phyloP scores from a whole-genome alignment of 371 early-diverging fungal genomes.

The Cokeromyces recurvatus region DNA sequence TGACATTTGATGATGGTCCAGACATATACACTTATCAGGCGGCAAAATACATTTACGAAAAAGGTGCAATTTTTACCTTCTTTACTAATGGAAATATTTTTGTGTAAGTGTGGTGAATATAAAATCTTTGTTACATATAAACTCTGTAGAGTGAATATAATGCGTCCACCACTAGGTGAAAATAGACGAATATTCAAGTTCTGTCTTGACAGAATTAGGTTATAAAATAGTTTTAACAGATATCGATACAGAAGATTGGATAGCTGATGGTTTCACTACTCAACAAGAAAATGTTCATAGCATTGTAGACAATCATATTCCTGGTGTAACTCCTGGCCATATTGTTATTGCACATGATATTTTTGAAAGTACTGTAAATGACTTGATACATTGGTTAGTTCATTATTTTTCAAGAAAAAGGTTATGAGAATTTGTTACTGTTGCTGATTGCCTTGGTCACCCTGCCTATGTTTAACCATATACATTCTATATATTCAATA shows the following conservation, averaged over 20 bases:
- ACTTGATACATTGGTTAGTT: conserved; percentile 31
- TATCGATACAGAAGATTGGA: conserved; percentile 50
- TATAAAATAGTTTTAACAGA: conserved; percentile 50
- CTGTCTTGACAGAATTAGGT: conserved; percentile 34
- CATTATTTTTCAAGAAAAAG: conserved; percentile 15
- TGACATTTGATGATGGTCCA: conserved; percentile 33
- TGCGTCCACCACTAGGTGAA: conserved; percentile 51
- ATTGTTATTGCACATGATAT: conserved; percentile 40
- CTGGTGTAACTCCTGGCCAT: conserved; percentile 17
- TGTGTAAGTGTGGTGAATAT: conserved; percentile 1
- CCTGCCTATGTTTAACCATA: conserved; percentile 4
- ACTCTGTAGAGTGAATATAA: conserved; percentile 11
- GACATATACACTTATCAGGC: conserved; percentile 15
- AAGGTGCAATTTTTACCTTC: conserved; percentile 49
- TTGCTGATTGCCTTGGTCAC: conserved; percentile 34
- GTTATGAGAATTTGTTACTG: conserved; percentile 28
- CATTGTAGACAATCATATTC: conserved; percentile 4
- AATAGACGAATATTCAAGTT: conserved; percentile 21
- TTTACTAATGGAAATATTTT: conserved; percentile 54
- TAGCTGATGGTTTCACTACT: conserved; percentile 4
- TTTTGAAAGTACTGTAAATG: conserved; percentile 21
- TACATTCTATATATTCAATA: not conserved
- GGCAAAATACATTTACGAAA: conserved; percentile 9
- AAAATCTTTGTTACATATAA: not conserved
- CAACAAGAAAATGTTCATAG: conserved; percentile 10